Evolutionary conservation across 1,139 yeast genomes (phyloP).

Genomic region (Candida smagusa): DNA sequence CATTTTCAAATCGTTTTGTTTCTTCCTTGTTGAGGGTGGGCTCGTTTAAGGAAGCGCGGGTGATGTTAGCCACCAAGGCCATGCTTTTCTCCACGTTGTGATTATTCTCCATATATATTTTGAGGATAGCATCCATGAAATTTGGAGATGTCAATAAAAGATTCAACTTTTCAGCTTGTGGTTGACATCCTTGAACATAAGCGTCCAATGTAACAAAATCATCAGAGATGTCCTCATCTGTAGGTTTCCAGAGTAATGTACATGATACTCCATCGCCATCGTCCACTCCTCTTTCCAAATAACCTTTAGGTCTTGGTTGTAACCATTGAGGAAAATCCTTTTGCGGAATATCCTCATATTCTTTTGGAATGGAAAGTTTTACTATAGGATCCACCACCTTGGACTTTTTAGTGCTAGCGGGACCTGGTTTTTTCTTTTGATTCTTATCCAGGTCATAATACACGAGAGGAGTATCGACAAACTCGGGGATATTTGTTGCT

Average conservation of each 20-base stretch:
- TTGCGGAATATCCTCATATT: slow-evolving; percentile 37
- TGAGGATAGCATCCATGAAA: slow-evolving; percentile 70
- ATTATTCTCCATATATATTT: slow-evolving; percentile 47
- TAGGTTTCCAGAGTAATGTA: slow-evolving; percentile 64
- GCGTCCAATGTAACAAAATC: slow-evolving; percentile 42
- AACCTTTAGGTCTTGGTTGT: slow-evolving; percentile 75
- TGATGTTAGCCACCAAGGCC: slow-evolving; percentile 34
- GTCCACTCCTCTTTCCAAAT: slow-evolving; percentile 82
- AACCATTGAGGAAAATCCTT: slow-evolving; percentile 69
- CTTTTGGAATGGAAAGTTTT: slow-evolving; percentile 46
- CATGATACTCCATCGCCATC: slow-evolving; percentile 53
- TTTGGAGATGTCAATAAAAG: slow-evolving; percentile 57
- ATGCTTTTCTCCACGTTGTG: slow-evolving; percentile 53
- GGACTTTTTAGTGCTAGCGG: slow-evolving; percentile 13
- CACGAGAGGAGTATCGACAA: slow-evolving; percentile 63
- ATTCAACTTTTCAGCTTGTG: slow-evolving; percentile 48
- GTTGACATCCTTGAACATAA: slow-evolving; percentile 54
- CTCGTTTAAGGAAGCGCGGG: slow-evolving; percentile 61
- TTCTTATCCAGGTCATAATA: slow-evolving; percentile 52
- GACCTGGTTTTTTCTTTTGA: slow-evolving; percentile 14
- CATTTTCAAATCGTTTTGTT: slow-evolving; percentile 66
- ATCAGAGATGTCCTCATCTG: slow-evolving; percentile 29
- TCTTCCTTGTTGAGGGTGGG: slow-evolving; percentile 73
- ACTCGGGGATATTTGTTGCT: slow-evolving; percentile 62
- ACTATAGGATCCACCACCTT: slow-evolving; percentile 17